These are phyloP conservation scores for Mediolabrus comicus DNA, from an alignment of 108 stramenopile species.

Conservation along the genomic window DNA sequence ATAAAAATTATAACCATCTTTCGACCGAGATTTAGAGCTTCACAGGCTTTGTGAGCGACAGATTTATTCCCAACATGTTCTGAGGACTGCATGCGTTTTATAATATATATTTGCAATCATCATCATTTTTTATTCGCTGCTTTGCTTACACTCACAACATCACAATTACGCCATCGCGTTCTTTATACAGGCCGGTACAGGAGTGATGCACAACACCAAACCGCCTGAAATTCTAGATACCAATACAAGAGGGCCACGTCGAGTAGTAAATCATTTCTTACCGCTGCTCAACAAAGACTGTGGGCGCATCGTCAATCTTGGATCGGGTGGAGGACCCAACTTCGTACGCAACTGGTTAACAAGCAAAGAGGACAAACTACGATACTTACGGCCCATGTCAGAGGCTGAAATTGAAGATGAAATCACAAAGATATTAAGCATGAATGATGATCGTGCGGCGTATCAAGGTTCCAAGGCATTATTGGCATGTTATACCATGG, in stretches of 20 bases:
- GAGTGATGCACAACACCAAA: constrained; percentile 24
- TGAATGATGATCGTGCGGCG: constrained; percentile 11
- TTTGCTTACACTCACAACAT: too few species aligned
- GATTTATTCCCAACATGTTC: constrained; percentile 43
- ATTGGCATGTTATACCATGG: constrained; percentile 54
- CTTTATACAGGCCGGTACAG: too few species aligned
- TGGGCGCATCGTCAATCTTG: constrained; percentile 68
- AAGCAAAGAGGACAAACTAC: constrained; percentile 8
- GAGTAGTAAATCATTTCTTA: constrained; percentile 57
- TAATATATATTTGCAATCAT: too few species aligned
- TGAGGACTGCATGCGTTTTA: too few species aligned
- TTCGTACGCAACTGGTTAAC: constrained; percentile 20
- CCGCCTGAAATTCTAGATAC: constrained; percentile 49
- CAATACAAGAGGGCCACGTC: constrained; percentile 58
- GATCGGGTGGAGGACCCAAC: constrained; percentile 54
- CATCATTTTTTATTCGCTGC: too few species aligned
- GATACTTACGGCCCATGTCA: constrained; percentile 27
- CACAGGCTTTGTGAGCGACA: constrained; percentile 38
- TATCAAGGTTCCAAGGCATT: constrained; percentile 64
- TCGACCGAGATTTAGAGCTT: constrained; percentile 39
- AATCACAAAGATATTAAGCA: constrained; percentile 8
- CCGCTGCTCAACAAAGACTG: constrained; percentile 32
- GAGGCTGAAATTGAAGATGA: constrained; percentile 45
- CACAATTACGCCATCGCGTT: too few species aligned
- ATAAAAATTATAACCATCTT: constrained; percentile 26